Base-by-base conservation (phyloP, 139 green algal species). In the Chlorella sp. region DNA sequence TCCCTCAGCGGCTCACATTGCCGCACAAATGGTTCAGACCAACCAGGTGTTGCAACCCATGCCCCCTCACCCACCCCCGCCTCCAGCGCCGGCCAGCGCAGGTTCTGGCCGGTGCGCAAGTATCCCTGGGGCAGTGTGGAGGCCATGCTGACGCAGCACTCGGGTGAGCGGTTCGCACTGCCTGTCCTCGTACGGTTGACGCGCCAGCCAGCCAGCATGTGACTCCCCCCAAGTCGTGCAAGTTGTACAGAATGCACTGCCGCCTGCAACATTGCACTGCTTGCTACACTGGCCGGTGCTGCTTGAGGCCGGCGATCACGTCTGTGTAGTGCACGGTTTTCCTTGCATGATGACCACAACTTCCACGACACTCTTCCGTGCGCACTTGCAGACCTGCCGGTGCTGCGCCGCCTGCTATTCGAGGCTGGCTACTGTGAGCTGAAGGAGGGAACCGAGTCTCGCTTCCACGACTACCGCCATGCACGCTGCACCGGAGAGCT, bases 61-160 rank as follows among this genome's bases (percentile, higher is more conserved):
- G 1, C 2, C 67, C 1, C 41, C 41, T 41, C 72, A 56, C 40
- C 72, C 43, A 36, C 72, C 40, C n/a, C 40, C 22, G 40, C 41
- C 40, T 58, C 36, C 70, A 20, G 9, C 40, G 70, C 70, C 28
- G 30, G n/a, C 36, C 51, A 51, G 13, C 26, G 46, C 85, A 90
- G 88, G 83, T 92, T 89, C 84, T 93, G 90, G 90, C 90, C 90
- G 19, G 89, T 93, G 68, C 84, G 90, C 51, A 75, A 79, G 65
- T 93, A 93, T 75, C 77, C 81, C 3, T 93, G 90, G 90, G 90
- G 90, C 80, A 72, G 6, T 22, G 88, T 84, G 30, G 90, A 93
- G 78, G 87, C 84, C 8, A 54, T 93, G 83, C 89, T 88, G 54
- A 85, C 56, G 44, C 43, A 38, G 24, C 86, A 93, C 86, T 85